Conservation (phyloP, 106 monocot genomes). For the Dendrobium officinale region DNA sequence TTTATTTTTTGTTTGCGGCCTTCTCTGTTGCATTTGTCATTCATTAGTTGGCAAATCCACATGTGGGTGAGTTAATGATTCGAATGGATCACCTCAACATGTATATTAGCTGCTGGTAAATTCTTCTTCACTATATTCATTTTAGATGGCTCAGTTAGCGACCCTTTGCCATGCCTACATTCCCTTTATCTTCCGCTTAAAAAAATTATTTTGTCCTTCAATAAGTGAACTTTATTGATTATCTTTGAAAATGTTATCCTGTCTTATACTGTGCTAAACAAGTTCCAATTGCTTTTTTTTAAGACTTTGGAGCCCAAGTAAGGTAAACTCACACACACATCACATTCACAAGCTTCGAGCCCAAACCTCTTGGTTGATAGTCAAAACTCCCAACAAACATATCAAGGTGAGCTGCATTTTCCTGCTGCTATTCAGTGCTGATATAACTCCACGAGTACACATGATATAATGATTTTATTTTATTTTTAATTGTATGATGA, state of each 20-base stretch:
- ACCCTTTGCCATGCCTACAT: background rate
- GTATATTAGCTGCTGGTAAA: background rate
- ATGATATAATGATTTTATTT: no score
- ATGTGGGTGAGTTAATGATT: constrained; percentile 56
- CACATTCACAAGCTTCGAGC: no score
- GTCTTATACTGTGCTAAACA: background rate
- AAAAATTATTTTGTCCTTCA: background rate
- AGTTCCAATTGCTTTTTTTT: background rate
- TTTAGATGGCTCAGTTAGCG: background rate
- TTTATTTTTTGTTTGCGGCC: constrained; percentile 49
- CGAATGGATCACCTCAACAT: background rate
- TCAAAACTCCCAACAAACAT: no score
- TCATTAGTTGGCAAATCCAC: constrained; percentile 97
- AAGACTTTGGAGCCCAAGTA: no score
- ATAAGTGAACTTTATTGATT: background rate
- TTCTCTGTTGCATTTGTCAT: constrained; percentile 96
- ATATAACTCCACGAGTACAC: background rate
- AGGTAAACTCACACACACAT: no score
- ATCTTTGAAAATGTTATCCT: background rate
- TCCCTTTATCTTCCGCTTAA: background rate
- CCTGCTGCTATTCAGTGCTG: background rate
- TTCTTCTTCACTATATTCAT: background rate
- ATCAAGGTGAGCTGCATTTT: no score
- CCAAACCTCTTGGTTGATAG: no score
- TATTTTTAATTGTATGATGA: no score